A percentile compares a stretch with the other conserved stretches of the same genome.
Evolutionary conservation across 2,329 filamentous ascomycete genomes (phyloP).

Genomic region (Fusarium beomiforme): DNA sequence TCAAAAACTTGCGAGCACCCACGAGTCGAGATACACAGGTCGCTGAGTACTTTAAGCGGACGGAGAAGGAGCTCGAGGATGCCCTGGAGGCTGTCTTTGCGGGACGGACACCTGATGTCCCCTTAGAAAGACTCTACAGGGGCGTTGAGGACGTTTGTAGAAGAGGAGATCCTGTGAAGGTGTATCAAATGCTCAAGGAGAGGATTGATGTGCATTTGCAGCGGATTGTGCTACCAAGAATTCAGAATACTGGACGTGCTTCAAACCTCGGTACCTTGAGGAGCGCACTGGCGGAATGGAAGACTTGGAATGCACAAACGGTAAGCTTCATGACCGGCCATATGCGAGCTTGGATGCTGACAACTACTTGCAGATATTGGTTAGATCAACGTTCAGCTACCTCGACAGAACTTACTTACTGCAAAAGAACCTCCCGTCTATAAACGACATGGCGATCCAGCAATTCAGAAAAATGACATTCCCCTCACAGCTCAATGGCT

Average conservation of each 20-base stretch:
- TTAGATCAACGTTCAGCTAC: conserved; percentile 93
- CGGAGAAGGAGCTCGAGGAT: conserved; percentile 77
- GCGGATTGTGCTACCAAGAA: conserved; percentile 63
- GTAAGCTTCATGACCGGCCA: conserved; percentile 55
- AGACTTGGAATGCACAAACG: conserved; percentile 80
- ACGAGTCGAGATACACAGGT: conserved; percentile 68
- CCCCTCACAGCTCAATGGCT: conserved; percentile 39
- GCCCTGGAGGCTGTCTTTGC: conserved; percentile 80
- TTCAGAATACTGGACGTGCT: conserved; percentile 60
- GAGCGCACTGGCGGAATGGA: conserved; percentile 70
- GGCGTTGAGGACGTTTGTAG: conserved; percentile 93
- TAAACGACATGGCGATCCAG: conserved; percentile 82
- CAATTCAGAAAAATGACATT: conserved; percentile 76
- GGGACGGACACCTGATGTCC: conserved; percentile 69
- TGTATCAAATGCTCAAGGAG: conserved; percentile 73
- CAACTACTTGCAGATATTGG: conserved; percentile 64
- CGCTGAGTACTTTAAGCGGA: conserved; percentile 80
- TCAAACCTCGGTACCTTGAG: conserved; percentile 73
- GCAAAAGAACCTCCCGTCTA: conserved; percentile 72
- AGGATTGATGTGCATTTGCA: conserved; percentile 76
- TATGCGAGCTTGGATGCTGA: conserved; percentile 2
- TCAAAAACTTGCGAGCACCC: conserved; percentile 85
- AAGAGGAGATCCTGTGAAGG: conserved; percentile 73
- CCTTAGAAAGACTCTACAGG: conserved; percentile 89
- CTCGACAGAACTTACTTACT: conserved; percentile 90